Conservation (phyloP, 2,329 filamentous ascomycete genomes). For the Daldinia eschscholtzii region DNA sequence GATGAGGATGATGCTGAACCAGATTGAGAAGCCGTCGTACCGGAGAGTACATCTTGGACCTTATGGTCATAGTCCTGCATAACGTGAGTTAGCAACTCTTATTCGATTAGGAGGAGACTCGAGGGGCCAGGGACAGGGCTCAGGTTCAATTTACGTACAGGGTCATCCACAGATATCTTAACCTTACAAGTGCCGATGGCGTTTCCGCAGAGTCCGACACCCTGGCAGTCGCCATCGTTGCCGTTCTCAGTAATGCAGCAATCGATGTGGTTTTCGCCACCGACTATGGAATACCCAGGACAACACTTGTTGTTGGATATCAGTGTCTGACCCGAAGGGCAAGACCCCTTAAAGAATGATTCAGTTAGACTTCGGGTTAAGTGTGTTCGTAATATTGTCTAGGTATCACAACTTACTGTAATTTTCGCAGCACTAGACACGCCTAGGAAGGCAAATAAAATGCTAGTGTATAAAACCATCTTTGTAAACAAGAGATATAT, state of each 20-base stretch:
- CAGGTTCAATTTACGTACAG: neutral
- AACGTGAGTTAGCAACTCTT: neutral
- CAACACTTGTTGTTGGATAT: slow-evolving; percentile 30
- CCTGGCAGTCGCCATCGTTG: neutral
- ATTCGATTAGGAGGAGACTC: neutral
- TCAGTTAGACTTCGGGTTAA: neutral
- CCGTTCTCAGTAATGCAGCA: neutral
- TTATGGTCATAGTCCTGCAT: slow-evolving; percentile 4
- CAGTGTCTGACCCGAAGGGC: slow-evolving; percentile 16
- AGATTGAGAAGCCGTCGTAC: slow-evolving; percentile 3
- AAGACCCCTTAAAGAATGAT: neutral
- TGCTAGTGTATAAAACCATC: neutral
- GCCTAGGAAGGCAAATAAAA: neutral
- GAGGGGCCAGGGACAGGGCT: too few relatives aligned
- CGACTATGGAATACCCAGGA: slow-evolving; percentile 20
- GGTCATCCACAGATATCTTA: neutral
- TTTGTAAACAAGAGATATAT: too few relatives aligned
- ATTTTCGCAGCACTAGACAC: neutral
- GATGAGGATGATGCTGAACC: slow-evolving; percentile 1
- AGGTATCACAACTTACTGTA: neutral
- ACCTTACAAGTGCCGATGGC: neutral
- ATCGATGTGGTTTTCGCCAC: neutral
- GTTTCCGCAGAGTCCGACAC: neutral
- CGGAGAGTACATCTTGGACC: neutral
- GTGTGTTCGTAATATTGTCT: neutral